Evolutionary conservation across 129 eudicot species (phyloP).

Genomic region (Centrapalus pauciflorus): DNA sequence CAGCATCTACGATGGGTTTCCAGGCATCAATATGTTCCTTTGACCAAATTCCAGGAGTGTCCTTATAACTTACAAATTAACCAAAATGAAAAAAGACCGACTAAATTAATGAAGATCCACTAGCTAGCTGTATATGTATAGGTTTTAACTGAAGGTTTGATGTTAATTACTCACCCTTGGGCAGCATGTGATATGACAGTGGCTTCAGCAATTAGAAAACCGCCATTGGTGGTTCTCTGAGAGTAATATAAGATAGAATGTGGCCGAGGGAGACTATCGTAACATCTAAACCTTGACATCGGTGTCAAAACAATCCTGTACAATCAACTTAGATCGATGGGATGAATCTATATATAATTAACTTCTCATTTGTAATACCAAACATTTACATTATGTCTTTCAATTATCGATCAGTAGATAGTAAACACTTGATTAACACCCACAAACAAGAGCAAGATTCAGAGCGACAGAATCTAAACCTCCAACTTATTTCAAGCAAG

Average conservation of each 20-base stretch:
- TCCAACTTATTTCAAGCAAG: too few relatives aligned
- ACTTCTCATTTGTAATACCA: neutral
- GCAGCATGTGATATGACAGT: slow-evolving; percentile 31
- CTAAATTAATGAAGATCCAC: too few relatives aligned
- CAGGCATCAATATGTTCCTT: slow-evolving; percentile 47
- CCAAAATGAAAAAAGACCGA: neutral
- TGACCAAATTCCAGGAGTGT: slow-evolving; percentile 41
- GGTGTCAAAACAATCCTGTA: slow-evolving; percentile 44
- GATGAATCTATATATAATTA: neutral
- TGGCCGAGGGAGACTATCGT: slow-evolving; percentile 30
- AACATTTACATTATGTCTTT: neutral
- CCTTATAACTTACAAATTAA: slow-evolving; percentile 26
- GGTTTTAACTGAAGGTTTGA: too few relatives aligned
- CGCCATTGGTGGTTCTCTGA: slow-evolving; percentile 38
- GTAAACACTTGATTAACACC: too few relatives aligned
- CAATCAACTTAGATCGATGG: neutral
- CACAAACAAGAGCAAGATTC: too few relatives aligned
- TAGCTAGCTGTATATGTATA: too few relatives aligned
- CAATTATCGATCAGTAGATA: too few relatives aligned
- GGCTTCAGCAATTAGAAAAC: slow-evolving; percentile 38
- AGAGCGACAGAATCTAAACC: too few relatives aligned
- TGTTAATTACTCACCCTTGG: slow-evolving; percentile 20
- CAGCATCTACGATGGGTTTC: slow-evolving; percentile 47
- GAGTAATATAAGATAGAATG: slow-evolving; percentile 36
- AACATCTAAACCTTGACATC: slow-evolving; percentile 37